Conservation (phyloP, 257 asterid species). For the Solanum chilense region DNA sequence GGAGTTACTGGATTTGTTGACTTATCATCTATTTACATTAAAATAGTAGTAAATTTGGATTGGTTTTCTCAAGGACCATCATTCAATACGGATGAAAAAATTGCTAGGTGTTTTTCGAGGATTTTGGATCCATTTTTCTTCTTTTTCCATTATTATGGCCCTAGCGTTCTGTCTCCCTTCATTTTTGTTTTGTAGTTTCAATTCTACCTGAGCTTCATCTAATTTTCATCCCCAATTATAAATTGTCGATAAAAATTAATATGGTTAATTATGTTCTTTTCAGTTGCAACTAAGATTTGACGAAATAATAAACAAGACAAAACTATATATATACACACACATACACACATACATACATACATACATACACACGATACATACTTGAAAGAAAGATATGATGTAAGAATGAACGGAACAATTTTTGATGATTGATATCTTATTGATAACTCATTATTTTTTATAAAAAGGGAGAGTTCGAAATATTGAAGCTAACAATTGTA, state of each 20-base stretch:
- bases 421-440: neutral
- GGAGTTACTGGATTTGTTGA: too few relatives aligned
- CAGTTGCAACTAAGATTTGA: neutral
- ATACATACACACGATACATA: neutral
- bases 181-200: neutral
- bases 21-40: too few relatives aligned
- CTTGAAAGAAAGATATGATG: neutral
- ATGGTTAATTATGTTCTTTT: neutral
- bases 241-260: too few relatives aligned
- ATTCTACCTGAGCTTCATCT: neutral
- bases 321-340: too few relatives aligned
- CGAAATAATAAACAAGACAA: neutral
- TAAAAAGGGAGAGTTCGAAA: neutral
- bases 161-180: neutral
- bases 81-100: neutral
- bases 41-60: too few relatives aligned
- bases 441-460: neutral
- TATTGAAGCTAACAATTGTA: neutral
- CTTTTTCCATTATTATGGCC: neutral
- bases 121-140: neutral
- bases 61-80: neutral
- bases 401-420: neutral
- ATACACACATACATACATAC: too few relatives aligned
- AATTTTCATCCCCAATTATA: neutral
- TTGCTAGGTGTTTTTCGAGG: neutral